Evolutionary conservation across 2,329 filamentous ascomycete genomes (phyloP).

Genomic region (Ophiocordyceps camponoti-leonardi): DNA sequence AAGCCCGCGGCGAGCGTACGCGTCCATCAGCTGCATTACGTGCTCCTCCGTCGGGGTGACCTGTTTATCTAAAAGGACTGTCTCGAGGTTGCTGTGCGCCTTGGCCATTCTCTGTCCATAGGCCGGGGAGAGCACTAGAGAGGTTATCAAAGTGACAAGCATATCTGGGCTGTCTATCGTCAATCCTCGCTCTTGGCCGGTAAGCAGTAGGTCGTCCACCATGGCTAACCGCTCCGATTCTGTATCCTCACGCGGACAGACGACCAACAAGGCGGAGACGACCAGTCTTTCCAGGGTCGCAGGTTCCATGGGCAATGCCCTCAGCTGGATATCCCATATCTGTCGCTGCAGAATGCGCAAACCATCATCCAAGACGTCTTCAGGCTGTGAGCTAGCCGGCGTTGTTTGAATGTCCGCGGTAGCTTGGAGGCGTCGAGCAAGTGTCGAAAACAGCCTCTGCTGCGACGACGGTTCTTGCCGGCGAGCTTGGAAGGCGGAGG

Average conservation of each 20-base stretch:
- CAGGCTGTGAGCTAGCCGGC: not conserved
- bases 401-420: not conserved
- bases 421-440: constrained; percentile 4
- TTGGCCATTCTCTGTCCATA: constrained; percentile 16
- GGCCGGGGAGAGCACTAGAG: constrained; percentile 15
- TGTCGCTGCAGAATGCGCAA: constrained; percentile 10
- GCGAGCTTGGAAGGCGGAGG: constrained; percentile 12
- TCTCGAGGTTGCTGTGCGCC: constrained; percentile 26
- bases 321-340: constrained; percentile 20
- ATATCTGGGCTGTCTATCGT: constrained; percentile 26
- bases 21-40: constrained; percentile 23
- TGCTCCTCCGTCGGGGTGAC: constrained; percentile 21
- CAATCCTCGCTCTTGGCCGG: constrained; percentile 27
- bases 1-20: constrained; percentile 27
- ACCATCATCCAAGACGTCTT: constrained; percentile 1
- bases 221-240: constrained; percentile 17
- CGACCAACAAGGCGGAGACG: constrained; percentile 16
- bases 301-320: constrained; percentile 17
- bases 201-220: constrained; percentile 24
- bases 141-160: constrained; percentile 28
- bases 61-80: constrained; percentile 20
- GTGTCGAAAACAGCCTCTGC: constrained; percentile 17
- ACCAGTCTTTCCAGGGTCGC: constrained; percentile 20
- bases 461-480: constrained; percentile 20
- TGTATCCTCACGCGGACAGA: constrained; percentile 5